Evolutionary conservation across 108 stramenopile genomes (phyloP).

Genomic region (Fragilaria crotonensis): DNA sequence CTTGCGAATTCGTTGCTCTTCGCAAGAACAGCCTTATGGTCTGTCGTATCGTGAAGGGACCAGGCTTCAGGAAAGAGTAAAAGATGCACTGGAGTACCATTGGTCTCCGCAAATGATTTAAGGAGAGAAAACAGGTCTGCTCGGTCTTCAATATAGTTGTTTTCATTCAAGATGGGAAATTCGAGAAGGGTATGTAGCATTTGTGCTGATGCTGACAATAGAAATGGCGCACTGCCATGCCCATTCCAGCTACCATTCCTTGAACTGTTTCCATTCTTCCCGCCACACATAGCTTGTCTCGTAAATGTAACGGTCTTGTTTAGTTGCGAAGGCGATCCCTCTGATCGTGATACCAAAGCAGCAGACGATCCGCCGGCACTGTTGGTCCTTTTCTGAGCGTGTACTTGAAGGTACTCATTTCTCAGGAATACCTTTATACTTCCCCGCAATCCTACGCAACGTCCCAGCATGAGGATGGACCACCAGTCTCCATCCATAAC

Average conservation of each 20-base stretch:
- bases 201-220: conserved; percentile 17
- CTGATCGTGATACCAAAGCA: background rate
- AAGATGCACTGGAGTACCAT: conserved; percentile 44
- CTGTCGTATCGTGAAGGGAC: conserved; percentile 38
- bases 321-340: background rate
- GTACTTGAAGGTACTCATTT: conserved; percentile 41
- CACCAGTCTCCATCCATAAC: conserved; percentile 65
- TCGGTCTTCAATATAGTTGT: conserved; percentile 38
- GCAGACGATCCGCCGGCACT: background rate
- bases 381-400: conserved; percentile 4
- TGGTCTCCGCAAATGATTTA: conserved; percentile 36
- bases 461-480: conserved; percentile 58
- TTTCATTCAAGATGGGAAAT: conserved; percentile 55
- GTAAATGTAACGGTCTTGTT: background rate
- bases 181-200: conserved; percentile 52
- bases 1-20: conserved; percentile 69
- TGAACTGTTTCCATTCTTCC: background rate
- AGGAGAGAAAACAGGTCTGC: conserved; percentile 49
- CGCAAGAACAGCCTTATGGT: conserved; percentile 43
- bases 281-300: background rate
- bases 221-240: background rate
- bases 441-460: conserved; percentile 60
- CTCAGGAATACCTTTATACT: conserved; percentile 63
- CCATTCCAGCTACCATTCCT: background rate
- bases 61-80: conserved; percentile 56